Base-by-base conservation (phyloP, 2,329 filamentous ascomycete species). In the Leptosphaerulina australis region DNA sequence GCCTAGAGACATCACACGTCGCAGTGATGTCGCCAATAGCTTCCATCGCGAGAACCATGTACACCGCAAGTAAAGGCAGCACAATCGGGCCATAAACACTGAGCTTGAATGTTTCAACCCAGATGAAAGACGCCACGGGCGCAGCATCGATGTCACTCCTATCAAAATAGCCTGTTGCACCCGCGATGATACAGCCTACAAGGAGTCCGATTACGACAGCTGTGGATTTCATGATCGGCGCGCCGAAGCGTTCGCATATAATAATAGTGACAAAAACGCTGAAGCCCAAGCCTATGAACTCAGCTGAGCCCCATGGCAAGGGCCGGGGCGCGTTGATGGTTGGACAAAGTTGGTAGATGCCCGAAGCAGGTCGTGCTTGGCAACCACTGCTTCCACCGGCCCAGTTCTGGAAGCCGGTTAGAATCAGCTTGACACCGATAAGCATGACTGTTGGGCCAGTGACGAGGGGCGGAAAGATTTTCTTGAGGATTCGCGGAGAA, bases 141-240 rank as follows among this genome's bases (percentile, higher is more conserved):
- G 89, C 88, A 9, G 80, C 74, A 59, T 88, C 82, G 66, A 95
- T 91, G 21, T 83, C 80, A n/a, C 78, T 79, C n/a, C 78, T 77
- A 66, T 88, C 87, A 66, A 92, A 93, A 73, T 93, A 94, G 22
- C 88, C 89, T 41, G 82, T 86, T 1, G 88, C 89, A 0, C 81
- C 89, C 9, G 88, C 88, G 53, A 94, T 88, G 63, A 91, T 87
- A 72, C 89, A 92, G 35, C 90, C 90, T 1, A 87, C 79, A 0
- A 91, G 79, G 4, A 92, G 79, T 11, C 90, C 89, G 47, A 91
- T 79, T 31, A 92, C 83, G 24, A 93, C 88, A 11, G 86, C 85
- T 6, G 84, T 88, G 2, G 85, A 89, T 68, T 92, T 92, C 88
- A 94, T 92, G 58, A 94, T 88, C 0, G 90, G 90, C 0, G 88